Evolutionary conservation across 129 eudicot genomes (phyloP).

Genomic region (Tagetes patula): DNA sequence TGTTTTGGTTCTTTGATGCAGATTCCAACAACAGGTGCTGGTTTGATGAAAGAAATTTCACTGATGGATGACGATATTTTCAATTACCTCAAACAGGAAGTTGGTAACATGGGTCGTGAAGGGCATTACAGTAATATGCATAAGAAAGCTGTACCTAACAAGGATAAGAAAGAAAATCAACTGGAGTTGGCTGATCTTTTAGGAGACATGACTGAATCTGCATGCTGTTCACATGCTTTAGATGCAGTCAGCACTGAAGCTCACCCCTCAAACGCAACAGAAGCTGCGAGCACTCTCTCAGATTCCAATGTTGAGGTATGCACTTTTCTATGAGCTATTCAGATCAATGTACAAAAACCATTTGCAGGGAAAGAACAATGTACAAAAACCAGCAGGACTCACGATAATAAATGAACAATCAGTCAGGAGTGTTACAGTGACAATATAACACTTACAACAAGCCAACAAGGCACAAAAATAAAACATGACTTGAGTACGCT

Average conservation of each 20-base stretch:
- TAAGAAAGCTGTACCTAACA: conserved; percentile 19
- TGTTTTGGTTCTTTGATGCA: conserved; percentile 28
- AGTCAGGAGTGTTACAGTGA: neutral
- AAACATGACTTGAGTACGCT: neutral
- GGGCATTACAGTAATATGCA: conserved; percentile 31
- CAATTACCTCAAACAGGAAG: conserved; percentile 30
- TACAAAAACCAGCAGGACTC: conserved; percentile 8
- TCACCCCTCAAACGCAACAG: conserved; percentile 33
- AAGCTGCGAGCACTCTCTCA: conserved; percentile 34
- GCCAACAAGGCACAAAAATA: neutral
- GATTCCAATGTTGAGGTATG: conserved; percentile 54
- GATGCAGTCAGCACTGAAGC: conserved; percentile 35
- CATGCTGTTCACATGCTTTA: conserved; percentile 25
- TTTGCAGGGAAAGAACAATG: neutral
- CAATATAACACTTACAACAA: neutral
- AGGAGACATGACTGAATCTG: conserved; percentile 27
- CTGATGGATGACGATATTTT: conserved; percentile 49
- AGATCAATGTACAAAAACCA: neutral
- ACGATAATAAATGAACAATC: conserved; percentile 25
- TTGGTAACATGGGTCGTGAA: conserved; percentile 21
- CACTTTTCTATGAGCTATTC: conserved; percentile 11
- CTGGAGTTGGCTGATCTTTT: conserved; percentile 36
- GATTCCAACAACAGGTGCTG: conserved; percentile 33
- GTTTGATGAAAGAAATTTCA: conserved; percentile 45
- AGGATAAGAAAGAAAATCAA: conserved; percentile 36